A percentile compares a stretch with the other conserved stretches of the same genome.
These are phyloP conservation scores for Trichoderma breve DNA, from an alignment of 2,329 filamentous ascomycete genomes.

Conservation along the genomic window DNA sequence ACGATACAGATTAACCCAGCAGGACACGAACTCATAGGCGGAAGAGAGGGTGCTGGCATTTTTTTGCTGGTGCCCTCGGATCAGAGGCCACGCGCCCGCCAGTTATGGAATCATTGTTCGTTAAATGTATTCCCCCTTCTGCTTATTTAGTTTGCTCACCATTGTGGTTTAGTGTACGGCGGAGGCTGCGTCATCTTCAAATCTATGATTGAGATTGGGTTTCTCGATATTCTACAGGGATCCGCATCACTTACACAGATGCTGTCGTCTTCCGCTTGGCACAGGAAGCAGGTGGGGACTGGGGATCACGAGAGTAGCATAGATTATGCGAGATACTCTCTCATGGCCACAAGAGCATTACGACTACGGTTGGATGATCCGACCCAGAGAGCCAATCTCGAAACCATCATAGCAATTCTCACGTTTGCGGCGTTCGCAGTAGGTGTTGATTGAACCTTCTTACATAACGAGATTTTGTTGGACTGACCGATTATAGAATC, in stretches of 20 bases:
- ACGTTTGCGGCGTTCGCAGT: slow-evolving; percentile 8
- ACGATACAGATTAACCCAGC: not conserved
- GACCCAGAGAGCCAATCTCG: not conserved
- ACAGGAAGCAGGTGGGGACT: not conserved
- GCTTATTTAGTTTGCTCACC: not conserved
- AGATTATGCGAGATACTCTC: slow-evolving; percentile 14
- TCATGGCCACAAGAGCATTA: slow-evolving; percentile 5
- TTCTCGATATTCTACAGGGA: not conserved
- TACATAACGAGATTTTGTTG: not conserved
- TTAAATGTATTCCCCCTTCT: not conserved
- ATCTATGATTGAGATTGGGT: slow-evolving; percentile 9
- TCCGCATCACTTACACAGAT: slow-evolving; percentile 12
- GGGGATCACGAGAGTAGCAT: slow-evolving; percentile 6
- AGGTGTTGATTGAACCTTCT: not conserved
- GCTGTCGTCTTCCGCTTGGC: slow-evolving; percentile 8
- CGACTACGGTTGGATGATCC: not conserved
- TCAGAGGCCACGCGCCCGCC: not conserved
- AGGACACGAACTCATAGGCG: too few relatives aligned
- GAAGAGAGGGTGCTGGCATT: not conserved
- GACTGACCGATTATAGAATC: not conserved
- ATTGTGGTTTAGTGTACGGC: not conserved
- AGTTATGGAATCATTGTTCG: slow-evolving; percentile 13
- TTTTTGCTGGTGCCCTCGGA: not conserved
- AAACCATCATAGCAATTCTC: slow-evolving; percentile 7
- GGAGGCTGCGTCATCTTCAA: slow-evolving; percentile 16